phyloP scores from a whole-genome alignment of 257 asterid genomes.

The Eustoma russellianum region DNA sequence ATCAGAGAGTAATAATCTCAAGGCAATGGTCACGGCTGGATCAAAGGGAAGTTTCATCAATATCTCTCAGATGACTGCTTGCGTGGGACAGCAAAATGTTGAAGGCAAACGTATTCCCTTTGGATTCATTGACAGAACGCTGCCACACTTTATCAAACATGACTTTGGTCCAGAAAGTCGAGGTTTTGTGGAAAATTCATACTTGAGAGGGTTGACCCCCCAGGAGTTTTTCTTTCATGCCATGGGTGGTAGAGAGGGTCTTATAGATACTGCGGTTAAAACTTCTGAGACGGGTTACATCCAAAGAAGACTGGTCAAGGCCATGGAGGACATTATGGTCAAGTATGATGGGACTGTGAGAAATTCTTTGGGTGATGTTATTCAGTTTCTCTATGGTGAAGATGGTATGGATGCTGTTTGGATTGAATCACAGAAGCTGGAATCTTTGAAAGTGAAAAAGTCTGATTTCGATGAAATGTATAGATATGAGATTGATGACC shows the following conservation, averaged over 20 bases:
- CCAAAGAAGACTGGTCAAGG: slow-evolving; percentile 95
- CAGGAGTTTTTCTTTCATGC: slow-evolving; percentile 99
- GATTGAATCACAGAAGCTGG: slow-evolving; percentile 93
- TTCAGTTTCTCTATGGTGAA: slow-evolving; percentile 98
- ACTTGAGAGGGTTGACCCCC: slow-evolving; percentile 91
- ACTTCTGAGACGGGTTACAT: slow-evolving; percentile 99
- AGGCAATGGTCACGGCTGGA: slow-evolving; percentile 99
- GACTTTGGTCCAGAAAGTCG: slow-evolving; percentile 99
- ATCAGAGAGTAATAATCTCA: slow-evolving; percentile 93
- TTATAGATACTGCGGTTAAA: slow-evolving; percentile 97
- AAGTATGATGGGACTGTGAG: slow-evolving; percentile 98
- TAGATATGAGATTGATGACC: slow-evolving; percentile 74
- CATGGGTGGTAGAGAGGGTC: slow-evolving; percentile 99
- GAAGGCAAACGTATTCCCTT: slow-evolving; percentile 99
- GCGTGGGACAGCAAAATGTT: slow-evolving; percentile 99
- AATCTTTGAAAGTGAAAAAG: slow-evolving; percentile 80
- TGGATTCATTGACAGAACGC: slow-evolving; percentile 83
- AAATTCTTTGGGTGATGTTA: slow-evolving; percentile 94
- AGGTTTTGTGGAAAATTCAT: slow-evolving; percentile 98
- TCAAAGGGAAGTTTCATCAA: slow-evolving; percentile 99
- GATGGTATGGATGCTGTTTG: slow-evolving; percentile 99
- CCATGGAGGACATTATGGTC: slow-evolving; percentile 99
- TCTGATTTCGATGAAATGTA: slow-evolving; percentile 55
- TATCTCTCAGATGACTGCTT: slow-evolving; percentile 99
- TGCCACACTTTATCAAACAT: slow-evolving; percentile 91